phyloP scores from a whole-genome alignment of 345 rosid genomes.

The Eucalyptus regnans region DNA sequence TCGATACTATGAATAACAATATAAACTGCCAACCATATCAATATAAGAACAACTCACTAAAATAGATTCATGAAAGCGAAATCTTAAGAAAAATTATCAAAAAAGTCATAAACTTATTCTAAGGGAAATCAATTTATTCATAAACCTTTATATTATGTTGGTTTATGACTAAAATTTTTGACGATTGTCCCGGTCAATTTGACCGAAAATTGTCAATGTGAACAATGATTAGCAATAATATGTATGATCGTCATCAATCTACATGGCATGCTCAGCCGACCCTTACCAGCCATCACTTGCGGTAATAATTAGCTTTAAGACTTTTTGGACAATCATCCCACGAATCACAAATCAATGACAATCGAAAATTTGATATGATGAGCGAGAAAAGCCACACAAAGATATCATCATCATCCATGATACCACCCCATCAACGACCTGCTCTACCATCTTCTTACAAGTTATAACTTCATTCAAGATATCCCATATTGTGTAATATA shows the following conservation, averaged over 20 bases:
- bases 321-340: neutral
- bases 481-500: neutral
- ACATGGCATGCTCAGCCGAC: neutral
- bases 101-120: neutral
- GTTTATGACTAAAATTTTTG: neutral
- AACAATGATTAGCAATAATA: rapidly evolving
- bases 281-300: too few species aligned
- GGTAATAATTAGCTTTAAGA: neutral
- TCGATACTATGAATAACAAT: neutral
- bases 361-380: rapidly evolving
- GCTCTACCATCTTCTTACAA: neutral
- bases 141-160: neutral
- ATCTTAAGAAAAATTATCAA: rapidly evolving
- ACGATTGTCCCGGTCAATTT: neutral
- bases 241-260: neutral
- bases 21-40: rapidly evolving
- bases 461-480: neutral
- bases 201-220: rapidly evolving
- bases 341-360: neutral
- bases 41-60: neutral
- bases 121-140: too few species aligned
- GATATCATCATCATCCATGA: neutral
- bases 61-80: neutral
- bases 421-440: neutral
- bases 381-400: neutral